These are phyloP conservation scores for Vicia sativa DNA, from an alignment of 306 rosid species.

Conservation along the genomic window DNA sequence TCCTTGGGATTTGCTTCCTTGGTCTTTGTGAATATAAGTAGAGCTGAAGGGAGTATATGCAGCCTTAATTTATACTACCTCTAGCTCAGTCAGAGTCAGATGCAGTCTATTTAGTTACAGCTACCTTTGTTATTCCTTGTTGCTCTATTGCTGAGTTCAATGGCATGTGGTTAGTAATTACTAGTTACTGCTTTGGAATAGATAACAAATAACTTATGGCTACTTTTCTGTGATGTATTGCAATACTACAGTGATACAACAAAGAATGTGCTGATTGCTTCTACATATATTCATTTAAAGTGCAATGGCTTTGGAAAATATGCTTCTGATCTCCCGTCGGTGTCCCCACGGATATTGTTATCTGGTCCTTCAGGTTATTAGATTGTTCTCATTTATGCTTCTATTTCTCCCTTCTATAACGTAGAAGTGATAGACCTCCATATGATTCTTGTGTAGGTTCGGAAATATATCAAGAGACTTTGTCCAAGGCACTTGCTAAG, in stretches of 20 bases:
- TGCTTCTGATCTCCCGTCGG: conserved; percentile 70
- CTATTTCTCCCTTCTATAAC: conserved; percentile 10
- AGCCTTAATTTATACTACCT: neutral
- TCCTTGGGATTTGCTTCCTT: neutral
- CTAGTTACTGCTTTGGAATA: conserved; percentile 20
- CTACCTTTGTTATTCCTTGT: conserved; percentile 15
- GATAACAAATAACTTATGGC: conserved; percentile 17
- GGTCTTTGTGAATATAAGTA: neutral
- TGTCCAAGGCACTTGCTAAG: conserved; percentile 89
- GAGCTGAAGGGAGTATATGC: neutral
- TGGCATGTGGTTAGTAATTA: conserved; percentile 19
- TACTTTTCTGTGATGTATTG: conserved; percentile 29
- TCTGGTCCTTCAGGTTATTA: conserved; percentile 90
- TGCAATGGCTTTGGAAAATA: conserved; percentile 66
- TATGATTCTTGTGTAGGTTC: conserved; percentile 65
- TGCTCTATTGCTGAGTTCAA: conserved; percentile 20
- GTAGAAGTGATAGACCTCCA: conserved; percentile 13
- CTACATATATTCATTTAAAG: conserved; percentile 81
- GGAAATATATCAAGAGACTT: conserved; percentile 86
- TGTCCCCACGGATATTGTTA: conserved; percentile 74
- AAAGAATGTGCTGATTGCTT: conserved; percentile 67
- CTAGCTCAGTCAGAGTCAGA: neutral
- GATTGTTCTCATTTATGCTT: conserved; percentile 21
- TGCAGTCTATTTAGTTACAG: conserved; percentile 4
- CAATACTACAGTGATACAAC: conserved; percentile 74